phyloP scores from a whole-genome alignment of 2,329 filamentous ascomycete genomes.

The Clarireedia hainanense region DNA sequence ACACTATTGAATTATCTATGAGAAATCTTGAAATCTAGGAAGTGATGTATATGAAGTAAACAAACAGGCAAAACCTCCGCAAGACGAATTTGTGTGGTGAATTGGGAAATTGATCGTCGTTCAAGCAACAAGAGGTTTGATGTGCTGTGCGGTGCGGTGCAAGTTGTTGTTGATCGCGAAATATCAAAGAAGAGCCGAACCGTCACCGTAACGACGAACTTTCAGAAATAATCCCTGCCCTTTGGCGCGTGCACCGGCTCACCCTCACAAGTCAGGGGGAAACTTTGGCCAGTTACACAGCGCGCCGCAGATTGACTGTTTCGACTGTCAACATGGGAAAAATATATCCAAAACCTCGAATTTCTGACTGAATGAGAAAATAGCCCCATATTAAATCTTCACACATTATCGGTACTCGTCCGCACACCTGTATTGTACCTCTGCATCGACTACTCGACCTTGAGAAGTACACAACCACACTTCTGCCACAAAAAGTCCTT shows the following conservation, averaged over 20 bases:
- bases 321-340: no score
- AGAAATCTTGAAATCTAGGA: background rate
- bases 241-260: background rate
- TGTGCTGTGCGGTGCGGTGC: background rate
- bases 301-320: no score
- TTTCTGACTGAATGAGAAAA: no score
- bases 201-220: conserved; percentile 5
- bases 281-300: background rate
- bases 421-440: no score
- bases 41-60: background rate
- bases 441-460: no score
- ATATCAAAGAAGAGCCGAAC: background rate
- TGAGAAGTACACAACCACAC: no score
- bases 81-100: background rate
- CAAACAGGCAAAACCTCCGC: no score
- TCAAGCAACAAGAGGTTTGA: conserved; percentile 1
- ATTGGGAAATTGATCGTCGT: background rate
- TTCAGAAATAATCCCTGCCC: background rate
- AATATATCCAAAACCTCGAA: no score
- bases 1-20: background rate
- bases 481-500: no score
- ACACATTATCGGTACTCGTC: no score
- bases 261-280: background rate
- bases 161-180: conserved; percentile 4
- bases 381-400: no score